Conservation (phyloP, 345 rosid genomes). For the Atalantia buxifolia region DNA sequence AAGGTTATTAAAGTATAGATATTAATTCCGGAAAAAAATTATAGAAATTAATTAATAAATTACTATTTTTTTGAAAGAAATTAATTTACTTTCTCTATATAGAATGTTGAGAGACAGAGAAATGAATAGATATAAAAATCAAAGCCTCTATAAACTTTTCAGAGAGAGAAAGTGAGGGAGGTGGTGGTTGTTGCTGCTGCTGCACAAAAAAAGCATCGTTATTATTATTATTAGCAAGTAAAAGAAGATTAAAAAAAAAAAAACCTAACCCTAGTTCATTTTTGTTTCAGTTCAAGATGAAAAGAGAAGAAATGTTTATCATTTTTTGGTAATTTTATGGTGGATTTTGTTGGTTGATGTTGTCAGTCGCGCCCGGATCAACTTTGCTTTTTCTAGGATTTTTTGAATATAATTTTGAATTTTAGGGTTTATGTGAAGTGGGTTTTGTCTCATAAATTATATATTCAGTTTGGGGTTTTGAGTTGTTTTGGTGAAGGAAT, state of each 20-base stretch:
- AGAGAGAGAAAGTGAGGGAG: not conserved
- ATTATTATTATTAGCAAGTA: not conserved
- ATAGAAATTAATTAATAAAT: too few species aligned
- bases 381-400: not conserved
- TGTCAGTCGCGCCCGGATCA: not conserved
- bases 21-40: too few species aligned
- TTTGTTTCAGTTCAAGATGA: not conserved
- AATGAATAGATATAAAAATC: not conserved
- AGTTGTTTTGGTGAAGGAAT: not conserved
- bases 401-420: not conserved
- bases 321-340: not conserved
- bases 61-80: too few species aligned
- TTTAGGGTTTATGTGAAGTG: not conserved
- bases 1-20: too few species aligned
- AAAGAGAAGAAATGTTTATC: not conserved
- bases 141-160: too few species aligned
- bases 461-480: not conserved
- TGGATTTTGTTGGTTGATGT: not conserved
- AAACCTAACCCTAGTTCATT: not conserved
- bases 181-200: not conserved
- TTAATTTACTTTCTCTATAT: too few species aligned
- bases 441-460: not conserved
- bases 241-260: not conserved
- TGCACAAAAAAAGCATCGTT: not conserved
- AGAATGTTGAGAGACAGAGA: not conserved